Base-by-base conservation (phyloP, 2,329 filamentous ascomycete species). In the Pezicula carpinea region DNA sequence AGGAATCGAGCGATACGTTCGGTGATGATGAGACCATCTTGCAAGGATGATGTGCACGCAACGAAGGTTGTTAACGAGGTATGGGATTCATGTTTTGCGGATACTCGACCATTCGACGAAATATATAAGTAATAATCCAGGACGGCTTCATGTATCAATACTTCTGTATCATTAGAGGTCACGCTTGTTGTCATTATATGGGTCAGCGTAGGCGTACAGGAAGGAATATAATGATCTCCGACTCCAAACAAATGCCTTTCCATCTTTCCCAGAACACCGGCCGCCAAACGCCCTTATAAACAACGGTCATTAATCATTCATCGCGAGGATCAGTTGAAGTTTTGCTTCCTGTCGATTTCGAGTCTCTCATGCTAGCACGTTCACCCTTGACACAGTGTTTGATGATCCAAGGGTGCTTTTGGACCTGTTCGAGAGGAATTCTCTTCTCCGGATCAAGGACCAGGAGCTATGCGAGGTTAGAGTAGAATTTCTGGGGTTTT, bases 31-130 rank as follows among this genome's bases (percentile, higher is more conserved):
- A 76, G 93, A 51, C 89, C 90, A 14, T 76, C 77, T 39, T 93
- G 91, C 64, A 88, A 87, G 66, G 87, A 95, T 66, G 84, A 95
- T 59, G 82, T 83, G 13, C 88, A 97, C 57, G 93, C 93, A 4
- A 79, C 82, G 43, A 89, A 87, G 69, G 83, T 95, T 21, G 89
- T 99, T 48, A 93, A 97, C 68, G 85, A 95, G 68, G 93, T 99
- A n/a, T 99, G 92, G 89, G 91, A 96, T 57, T 96, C 90, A 59
- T 99, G 93, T 67, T 99, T 95, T 66, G 74, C 80, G 43, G 93
- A 99, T 68, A 97, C 92, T 4, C 76, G 93, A 61, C 93, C 93
- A 2, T 99, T 99, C 68, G 90, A 97, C 66, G 92, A 97, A 66
- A 90, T 99, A 44, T 99, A 96, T 67, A 83, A 89, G 66, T 92